Percentiles rank a stretch among this genome's conserved stretches.
Conservation (phyloP, 148 eudicot species). For the Persicaria maculosa region DNA sequence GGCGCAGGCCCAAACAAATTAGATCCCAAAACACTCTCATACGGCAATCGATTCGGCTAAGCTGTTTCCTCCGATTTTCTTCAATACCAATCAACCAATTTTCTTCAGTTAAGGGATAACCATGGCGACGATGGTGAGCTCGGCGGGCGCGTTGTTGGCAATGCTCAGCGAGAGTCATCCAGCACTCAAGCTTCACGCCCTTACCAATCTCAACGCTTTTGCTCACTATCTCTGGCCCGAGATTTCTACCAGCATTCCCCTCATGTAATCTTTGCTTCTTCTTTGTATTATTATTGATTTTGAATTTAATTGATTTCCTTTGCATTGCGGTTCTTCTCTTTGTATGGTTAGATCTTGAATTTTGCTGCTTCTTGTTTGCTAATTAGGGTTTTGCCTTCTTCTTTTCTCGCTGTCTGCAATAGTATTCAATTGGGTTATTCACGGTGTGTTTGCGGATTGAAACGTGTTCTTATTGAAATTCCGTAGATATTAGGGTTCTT, state of each 20-base stretch:
- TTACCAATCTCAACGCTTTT: conserved; percentile 57
- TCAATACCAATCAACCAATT: neutral
- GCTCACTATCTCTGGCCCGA: conserved; percentile 81
- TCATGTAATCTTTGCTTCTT: conserved; percentile 32
- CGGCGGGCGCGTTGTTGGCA: conserved; percentile 72
- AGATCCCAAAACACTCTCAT: too few relatives aligned
- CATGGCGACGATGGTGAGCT: conserved; percentile 56
- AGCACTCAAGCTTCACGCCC: conserved; percentile 66
- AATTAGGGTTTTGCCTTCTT: neutral
- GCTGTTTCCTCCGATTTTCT: neutral
- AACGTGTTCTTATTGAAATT: neutral
- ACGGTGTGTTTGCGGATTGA: neutral
- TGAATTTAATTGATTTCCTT: neutral
- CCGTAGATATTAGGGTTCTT: conserved; percentile 8
- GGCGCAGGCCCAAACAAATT: too few relatives aligned
- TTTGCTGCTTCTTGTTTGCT: neutral
- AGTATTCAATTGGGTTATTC: neutral
- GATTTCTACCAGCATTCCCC: conserved; percentile 78
- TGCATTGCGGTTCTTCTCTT: neutral
- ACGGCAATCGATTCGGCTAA: neutral
- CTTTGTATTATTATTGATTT: neutral
- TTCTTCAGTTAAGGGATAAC: neutral
- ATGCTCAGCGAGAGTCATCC: conserved; percentile 75
- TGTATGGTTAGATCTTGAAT: neutral
- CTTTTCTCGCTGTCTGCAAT: neutral